Base-by-base conservation (phyloP, 2,329 filamentous ascomycete genomes). In the Bretziella fagacearum region DNA sequence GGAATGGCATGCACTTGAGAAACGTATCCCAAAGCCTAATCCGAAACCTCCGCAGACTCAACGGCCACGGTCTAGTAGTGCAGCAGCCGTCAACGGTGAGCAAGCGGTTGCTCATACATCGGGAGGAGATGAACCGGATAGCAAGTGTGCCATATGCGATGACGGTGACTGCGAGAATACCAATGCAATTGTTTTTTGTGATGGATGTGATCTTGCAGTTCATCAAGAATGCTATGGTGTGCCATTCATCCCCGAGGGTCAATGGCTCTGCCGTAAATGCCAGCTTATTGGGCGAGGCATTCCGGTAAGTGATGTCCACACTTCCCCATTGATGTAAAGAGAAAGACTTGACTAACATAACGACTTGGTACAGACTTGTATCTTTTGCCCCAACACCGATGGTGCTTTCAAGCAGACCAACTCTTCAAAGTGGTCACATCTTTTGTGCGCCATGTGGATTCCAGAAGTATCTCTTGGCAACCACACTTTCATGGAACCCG, bases 91-190 rank as follows among this genome's bases (percentile, higher is more conserved):
- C 15, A 96, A 95, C 61, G 89, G 91, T 47, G 91, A 96, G 64
- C 80, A 83, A 37, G 77, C 81, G 53, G 78, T 74, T 23, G 47
- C 35, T 8, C 37, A 39, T 6, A 46, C 18, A 10, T 22, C 40
- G 27, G 39, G 39, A 3, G 85, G 85, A 17, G 91, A 96, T 63
- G 89, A 96, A 62, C 87, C 91, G 55, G 91, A 98, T 62, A 94
- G 82, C 55, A 96, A 94, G 62, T 98, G 91, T 59, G 87, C 85
- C 18, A 93, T 98, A 49, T 98, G 91, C 60, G 91, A 98, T 59
- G 91, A 98, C 58, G 91, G 91, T n/a, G 91, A 98, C 59, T 98
- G 91, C 58, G 91, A 98, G 64, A 98, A 98, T 61, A 93, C 91
- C 18, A 98, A 98, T 58, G 91, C 91, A 1, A 98, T 98, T 57